Conservation (phyloP, 768 basidiomycete species). For the Mycena olivaceomarginata region DNA sequence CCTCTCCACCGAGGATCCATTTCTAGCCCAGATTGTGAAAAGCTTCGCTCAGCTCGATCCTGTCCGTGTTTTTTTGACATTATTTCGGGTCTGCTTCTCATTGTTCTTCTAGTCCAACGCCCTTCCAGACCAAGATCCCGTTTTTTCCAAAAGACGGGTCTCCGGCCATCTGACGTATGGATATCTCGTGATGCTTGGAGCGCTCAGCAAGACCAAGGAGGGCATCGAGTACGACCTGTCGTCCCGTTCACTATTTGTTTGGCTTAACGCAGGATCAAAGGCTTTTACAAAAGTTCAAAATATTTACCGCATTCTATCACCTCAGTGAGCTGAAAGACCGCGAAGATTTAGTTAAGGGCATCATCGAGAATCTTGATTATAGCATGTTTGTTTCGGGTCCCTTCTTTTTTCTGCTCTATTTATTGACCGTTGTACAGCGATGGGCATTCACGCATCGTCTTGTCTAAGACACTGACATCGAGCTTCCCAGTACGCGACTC, state of each 20-base stretch:
- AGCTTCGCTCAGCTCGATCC: slow-evolving; percentile 96
- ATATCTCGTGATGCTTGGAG: slow-evolving; percentile 97
- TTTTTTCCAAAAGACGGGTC: slow-evolving; percentile 90
- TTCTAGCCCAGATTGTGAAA: slow-evolving; percentile 88
- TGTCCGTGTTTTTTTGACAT: slow-evolving; percentile 64
- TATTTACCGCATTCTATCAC: slow-evolving; percentile 98
- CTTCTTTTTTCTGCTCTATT: slow-evolving; percentile 32
- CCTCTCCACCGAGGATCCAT: slow-evolving; percentile 87
- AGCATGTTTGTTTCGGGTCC: slow-evolving; percentile 75
- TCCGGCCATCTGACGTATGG: slow-evolving; percentile 91
- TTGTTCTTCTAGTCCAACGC: slow-evolving; percentile 76
- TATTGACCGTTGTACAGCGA: slow-evolving; percentile 72
- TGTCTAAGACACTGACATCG: slow-evolving; percentile 96
- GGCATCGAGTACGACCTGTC: slow-evolving; percentile 83
- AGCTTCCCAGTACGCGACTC: slow-evolving; percentile 83
- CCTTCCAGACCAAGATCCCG: slow-evolving; percentile 82
- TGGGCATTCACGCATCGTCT: slow-evolving; percentile 93
- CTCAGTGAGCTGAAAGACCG: slow-evolving; percentile 92
- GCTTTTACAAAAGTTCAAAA: slow-evolving; percentile 91
- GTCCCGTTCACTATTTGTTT: slow-evolving; percentile 2
- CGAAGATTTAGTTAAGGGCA: slow-evolving; percentile 93
- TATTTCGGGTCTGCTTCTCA: not conserved
- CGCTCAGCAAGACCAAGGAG: slow-evolving; percentile 90
- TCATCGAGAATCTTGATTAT: slow-evolving; percentile 95
- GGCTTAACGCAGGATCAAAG: slow-evolving; percentile 61